Percentiles rank a stretch among this genome's conserved stretches.
phyloP scores from a whole-genome alignment of 1,284 basidiomycete genomes.

The Cystobasidium pallidum region DNA sequence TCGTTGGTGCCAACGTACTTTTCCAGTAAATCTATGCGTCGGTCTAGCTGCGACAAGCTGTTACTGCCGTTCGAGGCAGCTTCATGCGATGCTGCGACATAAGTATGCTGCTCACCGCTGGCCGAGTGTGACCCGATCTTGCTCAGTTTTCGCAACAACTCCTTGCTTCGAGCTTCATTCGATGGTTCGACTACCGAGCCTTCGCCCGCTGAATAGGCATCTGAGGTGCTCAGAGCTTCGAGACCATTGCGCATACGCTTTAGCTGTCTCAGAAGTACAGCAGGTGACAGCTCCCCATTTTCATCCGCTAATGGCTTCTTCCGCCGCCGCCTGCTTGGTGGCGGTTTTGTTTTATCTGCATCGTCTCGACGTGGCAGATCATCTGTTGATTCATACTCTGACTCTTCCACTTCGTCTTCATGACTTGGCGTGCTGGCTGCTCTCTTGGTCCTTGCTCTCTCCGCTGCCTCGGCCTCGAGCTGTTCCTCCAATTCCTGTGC shows the following conservation, averaged over 20 bases:
- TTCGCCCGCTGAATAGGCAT: constrained; percentile 7
- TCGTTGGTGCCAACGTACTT: constrained; percentile 67
- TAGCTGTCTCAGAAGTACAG: constrained; percentile 50
- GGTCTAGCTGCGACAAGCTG: constrained; percentile 63
- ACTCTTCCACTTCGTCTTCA: constrained; percentile 47
- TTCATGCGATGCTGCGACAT: constrained; percentile 17
- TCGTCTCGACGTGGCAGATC: constrained; percentile 51
- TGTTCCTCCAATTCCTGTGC: constrained; percentile 59
- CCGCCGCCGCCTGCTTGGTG: constrained; percentile 41
- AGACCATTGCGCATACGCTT: constrained; percentile 48
- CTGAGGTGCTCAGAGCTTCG: constrained; percentile 1
- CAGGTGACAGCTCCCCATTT: constrained; percentile 46
- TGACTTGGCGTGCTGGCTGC: not conserved
- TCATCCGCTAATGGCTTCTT: constrained; percentile 31
- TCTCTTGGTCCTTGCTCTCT: constrained; percentile 20
- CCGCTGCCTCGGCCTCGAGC: constrained; percentile 48
- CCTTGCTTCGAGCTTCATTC: not conserved
- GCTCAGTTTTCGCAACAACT: not conserved
- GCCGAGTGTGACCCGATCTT: constrained; percentile 31
- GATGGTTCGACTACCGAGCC: constrained; percentile 26
- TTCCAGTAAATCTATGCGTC: constrained; percentile 76
- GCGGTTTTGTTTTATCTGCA: constrained; percentile 42
- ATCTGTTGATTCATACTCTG: constrained; percentile 47
- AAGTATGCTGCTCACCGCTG: not conserved
- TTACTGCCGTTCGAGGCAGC: not conserved